Conservation (phyloP, 352 stramenopile species). For the Pythium aquatile region DNA sequence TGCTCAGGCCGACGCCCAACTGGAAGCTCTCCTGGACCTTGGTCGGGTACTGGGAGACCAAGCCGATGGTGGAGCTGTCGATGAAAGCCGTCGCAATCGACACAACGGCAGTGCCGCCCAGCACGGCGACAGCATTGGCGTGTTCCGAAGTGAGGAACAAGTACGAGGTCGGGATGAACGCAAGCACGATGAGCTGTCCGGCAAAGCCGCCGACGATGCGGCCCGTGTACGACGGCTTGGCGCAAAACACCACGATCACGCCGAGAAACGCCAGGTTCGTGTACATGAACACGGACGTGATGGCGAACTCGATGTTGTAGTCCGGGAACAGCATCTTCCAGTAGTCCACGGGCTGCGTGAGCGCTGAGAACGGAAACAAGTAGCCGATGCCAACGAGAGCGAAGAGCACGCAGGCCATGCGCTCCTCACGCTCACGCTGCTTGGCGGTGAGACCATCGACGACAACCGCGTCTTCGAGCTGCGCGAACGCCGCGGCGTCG, state of each 20-base stretch:
- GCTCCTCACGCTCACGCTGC: conserved; percentile 48
- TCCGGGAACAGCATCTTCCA: conserved; percentile 85
- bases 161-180: conserved; percentile 77
- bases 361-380: conserved; percentile 85
- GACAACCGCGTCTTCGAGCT: conserved; percentile 30
- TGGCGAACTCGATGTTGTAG: conserved; percentile 85
- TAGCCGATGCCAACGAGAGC: conserved; percentile 76
- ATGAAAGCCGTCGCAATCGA: conserved; percentile 81
- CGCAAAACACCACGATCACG: conserved; percentile 61
- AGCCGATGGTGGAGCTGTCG: conserved; percentile 79
- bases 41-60: conserved; percentile 79
- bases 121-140: conserved; percentile 60
- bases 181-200: conserved; percentile 67
- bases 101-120: conserved; percentile 60
- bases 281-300: conserved; percentile 86
- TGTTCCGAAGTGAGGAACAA: conserved; percentile 67
- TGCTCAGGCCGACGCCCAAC: conserved; percentile 76
- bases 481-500: conserved; percentile 2
- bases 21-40: conserved; percentile 82
- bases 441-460: conserved; percentile 21
- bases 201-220: conserved; percentile 80
- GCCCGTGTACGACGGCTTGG: conserved; percentile 62
- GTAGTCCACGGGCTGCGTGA: conserved; percentile 89
- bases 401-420: conserved; percentile 59
- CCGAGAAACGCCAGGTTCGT: conserved; percentile 70